A percentile compares a stretch with the other conserved stretches of the same genome.
These are phyloP conservation scores for Diplocarpon mali DNA, from an alignment of 2,329 filamentous ascomycete genomes.

Conservation along the genomic window DNA sequence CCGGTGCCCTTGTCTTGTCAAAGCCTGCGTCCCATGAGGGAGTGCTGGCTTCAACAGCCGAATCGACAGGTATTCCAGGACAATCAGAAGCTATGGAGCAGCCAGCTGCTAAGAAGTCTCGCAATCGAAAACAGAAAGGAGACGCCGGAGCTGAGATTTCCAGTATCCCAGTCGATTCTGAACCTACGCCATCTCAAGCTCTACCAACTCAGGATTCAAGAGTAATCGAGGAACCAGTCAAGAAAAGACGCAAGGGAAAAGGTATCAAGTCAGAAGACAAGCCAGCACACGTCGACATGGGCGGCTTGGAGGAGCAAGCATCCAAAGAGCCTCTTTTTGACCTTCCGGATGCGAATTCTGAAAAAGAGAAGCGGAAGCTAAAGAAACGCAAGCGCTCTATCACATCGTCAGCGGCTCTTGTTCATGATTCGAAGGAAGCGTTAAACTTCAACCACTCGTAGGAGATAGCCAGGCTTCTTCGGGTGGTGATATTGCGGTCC, in stretches of 20 bases:
- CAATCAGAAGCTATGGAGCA: not conserved
- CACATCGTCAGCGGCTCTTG: conserved; percentile 2
- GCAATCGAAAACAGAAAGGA: too few species aligned
- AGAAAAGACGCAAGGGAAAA: conserved; percentile 1
- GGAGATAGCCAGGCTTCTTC: conserved; percentile 25
- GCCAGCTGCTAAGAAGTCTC: too few species aligned
- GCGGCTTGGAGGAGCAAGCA: not conserved
- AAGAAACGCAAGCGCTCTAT: conserved; percentile 8
- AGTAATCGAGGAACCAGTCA: not conserved
- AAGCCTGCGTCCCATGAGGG: not conserved
- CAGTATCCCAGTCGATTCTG: too few species aligned
- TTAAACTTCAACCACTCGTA: conserved; percentile 29
- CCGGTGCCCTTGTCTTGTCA: too few species aligned
- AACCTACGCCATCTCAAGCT: too few species aligned
- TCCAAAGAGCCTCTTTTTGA: conserved; percentile 9
- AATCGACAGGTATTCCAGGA: not conserved
- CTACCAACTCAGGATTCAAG: too few species aligned
- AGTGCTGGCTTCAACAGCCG: not conserved
- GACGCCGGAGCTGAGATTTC: too few species aligned
- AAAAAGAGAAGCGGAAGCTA: conserved; percentile 9
- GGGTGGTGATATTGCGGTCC: conserved; percentile 25
- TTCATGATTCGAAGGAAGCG: conserved; percentile 9
- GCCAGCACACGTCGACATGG: not conserved
- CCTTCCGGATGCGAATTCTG: conserved; percentile 8
- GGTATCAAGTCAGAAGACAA: not conserved